phyloP scores from a whole-genome alignment of 331 rosid species.

The Malus hybrid region DNA sequence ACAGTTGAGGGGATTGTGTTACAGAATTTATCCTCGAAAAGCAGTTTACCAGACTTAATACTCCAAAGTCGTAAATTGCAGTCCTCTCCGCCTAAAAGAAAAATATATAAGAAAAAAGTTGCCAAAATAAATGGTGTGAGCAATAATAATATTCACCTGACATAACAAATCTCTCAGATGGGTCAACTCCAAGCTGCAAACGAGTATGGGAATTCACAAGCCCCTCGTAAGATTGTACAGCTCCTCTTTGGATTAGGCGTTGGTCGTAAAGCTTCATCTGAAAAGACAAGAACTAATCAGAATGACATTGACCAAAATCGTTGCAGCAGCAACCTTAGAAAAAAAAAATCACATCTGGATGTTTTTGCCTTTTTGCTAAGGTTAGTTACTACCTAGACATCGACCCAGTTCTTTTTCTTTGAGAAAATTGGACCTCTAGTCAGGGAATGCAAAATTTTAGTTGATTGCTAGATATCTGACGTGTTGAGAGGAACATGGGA shows the following conservation, averaged over 20 bases:
- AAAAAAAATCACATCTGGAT: not conserved
- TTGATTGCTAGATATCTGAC: not conserved
- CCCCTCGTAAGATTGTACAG: constrained; percentile 76
- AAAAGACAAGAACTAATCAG: constrained; percentile 9
- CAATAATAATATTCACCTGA: constrained; percentile 46
- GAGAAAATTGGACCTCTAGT: not conserved
- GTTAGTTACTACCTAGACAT: not conserved
- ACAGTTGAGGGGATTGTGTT: constrained; percentile 53
- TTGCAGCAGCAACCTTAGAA: not conserved
- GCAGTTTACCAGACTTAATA: constrained; percentile 77
- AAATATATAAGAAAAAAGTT: constrained; percentile 6
- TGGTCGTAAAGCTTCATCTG: constrained; percentile 77
- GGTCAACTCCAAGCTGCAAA: constrained; percentile 73
- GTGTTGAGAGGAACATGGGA: not conserved
- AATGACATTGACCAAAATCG: not conserved
- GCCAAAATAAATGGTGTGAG: not conserved
- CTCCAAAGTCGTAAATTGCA: constrained; percentile 72
- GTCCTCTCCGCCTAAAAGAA: constrained; percentile 81
- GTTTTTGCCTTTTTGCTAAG: not conserved
- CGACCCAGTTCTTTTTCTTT: not conserved
- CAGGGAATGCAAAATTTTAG: not conserved
- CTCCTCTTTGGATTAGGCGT: constrained; percentile 70
- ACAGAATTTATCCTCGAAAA: constrained; percentile 75
- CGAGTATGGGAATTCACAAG: constrained; percentile 73
- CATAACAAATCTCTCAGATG: constrained; percentile 64